phyloP scores from a whole-genome alignment of 2,329 filamentous ascomycete species.

The Venturiaceae sp. region DNA sequence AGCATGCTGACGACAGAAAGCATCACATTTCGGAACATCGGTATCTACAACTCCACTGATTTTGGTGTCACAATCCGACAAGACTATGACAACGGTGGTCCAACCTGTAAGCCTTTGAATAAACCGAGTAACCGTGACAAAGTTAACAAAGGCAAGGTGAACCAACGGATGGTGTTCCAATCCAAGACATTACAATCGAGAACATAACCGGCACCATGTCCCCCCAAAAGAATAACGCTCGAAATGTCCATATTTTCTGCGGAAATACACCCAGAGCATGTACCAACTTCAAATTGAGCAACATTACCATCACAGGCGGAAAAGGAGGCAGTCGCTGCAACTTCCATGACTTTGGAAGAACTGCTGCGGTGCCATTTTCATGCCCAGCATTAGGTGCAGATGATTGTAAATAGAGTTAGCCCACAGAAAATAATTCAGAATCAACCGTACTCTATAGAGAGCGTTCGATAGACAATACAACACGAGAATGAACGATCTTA shows the following conservation, averaged over 20 bases:
- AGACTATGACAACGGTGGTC: constrained; percentile 39
- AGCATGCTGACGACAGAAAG: constrained; percentile 39
- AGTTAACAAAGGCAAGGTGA: constrained; percentile 31
- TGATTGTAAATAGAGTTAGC: not conserved
- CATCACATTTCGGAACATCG: constrained; percentile 38
- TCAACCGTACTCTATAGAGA: no score
- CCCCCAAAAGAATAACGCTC: constrained; percentile 15
- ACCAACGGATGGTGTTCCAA: constrained; percentile 38
- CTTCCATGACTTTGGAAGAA: not conserved
- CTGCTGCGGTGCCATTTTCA: not conserved
- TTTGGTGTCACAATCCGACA: constrained; percentile 44
- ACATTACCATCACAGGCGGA: constrained; percentile 41
- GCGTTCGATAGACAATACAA: no score
- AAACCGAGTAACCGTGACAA: constrained; percentile 17
- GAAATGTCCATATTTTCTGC: constrained; percentile 43
- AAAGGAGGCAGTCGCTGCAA: constrained; percentile 17
- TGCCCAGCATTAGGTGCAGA: not conserved
- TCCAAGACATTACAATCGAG: constrained; percentile 36
- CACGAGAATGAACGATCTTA: no score
- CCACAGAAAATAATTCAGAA: no score
- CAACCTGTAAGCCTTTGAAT: constrained; percentile 32
- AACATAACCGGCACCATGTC: constrained; percentile 34
- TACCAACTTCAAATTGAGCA: constrained; percentile 43
- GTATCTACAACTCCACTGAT: constrained; percentile 31
- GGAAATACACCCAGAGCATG: constrained; percentile 34